Evolutionary conservation across 495 filamentous ascomycete genomes (phyloP).

Genomic region (Xylaria flabelliformis): DNA sequence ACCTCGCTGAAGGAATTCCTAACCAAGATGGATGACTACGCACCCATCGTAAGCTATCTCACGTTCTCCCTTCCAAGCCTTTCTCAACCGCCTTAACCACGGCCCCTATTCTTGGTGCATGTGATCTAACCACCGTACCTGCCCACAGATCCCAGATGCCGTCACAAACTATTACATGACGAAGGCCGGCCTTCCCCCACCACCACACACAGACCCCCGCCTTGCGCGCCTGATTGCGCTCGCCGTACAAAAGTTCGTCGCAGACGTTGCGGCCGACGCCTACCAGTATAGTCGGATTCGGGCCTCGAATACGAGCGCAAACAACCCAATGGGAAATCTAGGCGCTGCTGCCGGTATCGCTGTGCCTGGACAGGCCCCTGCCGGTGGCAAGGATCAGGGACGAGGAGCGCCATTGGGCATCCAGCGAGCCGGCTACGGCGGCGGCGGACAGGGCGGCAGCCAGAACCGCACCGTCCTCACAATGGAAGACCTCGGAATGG

Average conservation of each 20-base stretch:
- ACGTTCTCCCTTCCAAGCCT: neutral
- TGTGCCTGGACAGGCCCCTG: constrained; percentile 63
- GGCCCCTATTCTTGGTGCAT: neutral
- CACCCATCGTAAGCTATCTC: constrained; percentile 78
- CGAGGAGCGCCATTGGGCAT: constrained; percentile 77
- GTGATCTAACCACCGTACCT: constrained; percentile 23
- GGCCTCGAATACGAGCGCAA: constrained; percentile 82
- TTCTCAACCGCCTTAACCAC: neutral
- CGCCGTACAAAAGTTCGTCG: constrained; percentile 97
- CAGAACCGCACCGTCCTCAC: constrained; percentile 94
- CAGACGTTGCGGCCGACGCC: constrained; percentile 95
- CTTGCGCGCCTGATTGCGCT: constrained; percentile 93
- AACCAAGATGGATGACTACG: constrained; percentile 96
- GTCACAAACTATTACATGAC: constrained; percentile 98
- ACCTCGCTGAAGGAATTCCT: constrained; percentile 89
- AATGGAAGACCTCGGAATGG: constrained; percentile 99
- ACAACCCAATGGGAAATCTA: constrained; percentile 86
- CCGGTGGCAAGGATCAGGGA: constrained; percentile 63
- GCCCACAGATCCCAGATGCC: constrained; percentile 86
- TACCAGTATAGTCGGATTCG: constrained; percentile 97
- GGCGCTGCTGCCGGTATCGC: constrained; percentile 78
- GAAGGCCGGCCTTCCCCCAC: constrained; percentile 88
- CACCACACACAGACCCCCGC: constrained; percentile 82
- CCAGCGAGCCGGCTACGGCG: constrained; percentile 89
- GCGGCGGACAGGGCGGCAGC: constrained; percentile 87